Evolutionary conservation across 768 basidiomycete species (phyloP), one percentile per base, ranked within the genome.

Genomic region (Podaxis pistillaris): DNA sequence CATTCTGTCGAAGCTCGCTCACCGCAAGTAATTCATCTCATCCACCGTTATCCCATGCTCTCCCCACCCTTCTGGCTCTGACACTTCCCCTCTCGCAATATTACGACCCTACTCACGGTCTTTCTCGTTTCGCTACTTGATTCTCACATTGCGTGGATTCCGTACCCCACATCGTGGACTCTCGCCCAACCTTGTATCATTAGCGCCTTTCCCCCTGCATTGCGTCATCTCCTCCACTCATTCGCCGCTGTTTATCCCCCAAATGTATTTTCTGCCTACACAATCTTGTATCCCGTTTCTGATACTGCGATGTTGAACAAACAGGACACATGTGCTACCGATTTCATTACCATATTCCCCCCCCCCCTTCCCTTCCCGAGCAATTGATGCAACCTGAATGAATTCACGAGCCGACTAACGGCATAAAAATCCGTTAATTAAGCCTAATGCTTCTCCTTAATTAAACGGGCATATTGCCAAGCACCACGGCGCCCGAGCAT

Each of bases 11-110:
- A 60, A 53, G 46, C 26, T 60, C 37, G 26, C 51, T 26, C 52
- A 47, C 51, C 59, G 12, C 59, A 60, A 53, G 22, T 63, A 58
- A 50, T 63, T 58, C 33, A 57, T 57, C 46, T 51, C 37, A 19
- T 4, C 55, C 47, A n/a, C 15, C 26, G 1, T 12, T 12, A 22
- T 49, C 22, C 58, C 22, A 37, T 49, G 17, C 44, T 44, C 24
- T 59, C 22, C 24, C 47, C 59, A 38, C 59, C 51, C 15, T 28
- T 41, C 40, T 22, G 49, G 30, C 22, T 53, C 30, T 33, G 41
- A 53, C 51, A 52, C 51, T 60, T 40, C 11, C 30, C n/a, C 22
- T 36, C 49, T 26, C 2, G 49, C 22, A 11, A 12, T 12, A 24
- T 50, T 50, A 22, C 26, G 49, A 50, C 12, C 22, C 5, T 19